phyloP scores from a whole-genome alignment of 2,329 filamentous ascomycete genomes.

The Pestalotiopsis sp. region DNA sequence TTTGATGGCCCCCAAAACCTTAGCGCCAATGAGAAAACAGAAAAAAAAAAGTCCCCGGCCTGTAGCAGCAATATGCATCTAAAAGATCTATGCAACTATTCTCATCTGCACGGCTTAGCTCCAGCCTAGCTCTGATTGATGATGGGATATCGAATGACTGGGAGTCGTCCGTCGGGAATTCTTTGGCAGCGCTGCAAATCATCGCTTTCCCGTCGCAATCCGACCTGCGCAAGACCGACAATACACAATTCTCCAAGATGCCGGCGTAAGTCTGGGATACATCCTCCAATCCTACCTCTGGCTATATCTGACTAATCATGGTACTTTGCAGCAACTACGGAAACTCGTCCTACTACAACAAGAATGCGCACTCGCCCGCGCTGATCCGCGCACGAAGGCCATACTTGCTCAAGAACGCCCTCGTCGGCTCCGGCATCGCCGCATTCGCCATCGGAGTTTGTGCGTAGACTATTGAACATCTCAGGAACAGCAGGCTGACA shows the following conservation, averaged over 20 bases:
- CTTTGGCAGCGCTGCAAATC: not conserved
- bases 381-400: conserved; percentile 90
- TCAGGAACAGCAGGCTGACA: not conserved
- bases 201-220: not conserved
- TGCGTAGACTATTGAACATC: conserved; percentile 52
- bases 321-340: conserved; percentile 37
- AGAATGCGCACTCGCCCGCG: conserved; percentile 82
- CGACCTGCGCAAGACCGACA: not conserved
- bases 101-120: not conserved
- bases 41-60: not conserved
- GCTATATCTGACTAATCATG: not conserved
- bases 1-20: not conserved
- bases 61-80: not conserved
- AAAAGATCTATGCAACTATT: not conserved
- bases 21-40: not conserved
- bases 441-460: conserved; percentile 83
- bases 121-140: not conserved
- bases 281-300: not conserved
- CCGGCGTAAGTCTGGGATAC: not conserved
- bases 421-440: conserved; percentile 77
- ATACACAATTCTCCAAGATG: conserved; percentile 1
- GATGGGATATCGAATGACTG: conserved; percentile 7
- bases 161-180: not conserved
- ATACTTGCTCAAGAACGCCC: conserved; percentile 86
- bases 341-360: conserved; percentile 78